Percentiles rank a stretch among this genome's conserved stretches.
Conservation (phyloP, 495 filamentous ascomycete species). For the Darksidea phi region DNA sequence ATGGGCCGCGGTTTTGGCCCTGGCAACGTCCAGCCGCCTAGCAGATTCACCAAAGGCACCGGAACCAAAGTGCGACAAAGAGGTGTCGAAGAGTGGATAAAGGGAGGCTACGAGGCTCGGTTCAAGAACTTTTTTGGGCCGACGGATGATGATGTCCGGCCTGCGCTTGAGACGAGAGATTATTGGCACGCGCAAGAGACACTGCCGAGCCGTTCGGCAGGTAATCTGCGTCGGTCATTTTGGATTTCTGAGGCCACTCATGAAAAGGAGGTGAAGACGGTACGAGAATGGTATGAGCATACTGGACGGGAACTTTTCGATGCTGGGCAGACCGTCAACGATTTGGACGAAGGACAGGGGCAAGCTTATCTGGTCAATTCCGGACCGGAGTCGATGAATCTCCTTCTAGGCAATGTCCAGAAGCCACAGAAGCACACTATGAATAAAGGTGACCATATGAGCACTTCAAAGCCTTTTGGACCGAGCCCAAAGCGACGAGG, state of each 20-base stretch:
- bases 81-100: slow-evolving; percentile 14
- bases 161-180: slow-evolving; percentile 50
- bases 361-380: slow-evolving; percentile 48
- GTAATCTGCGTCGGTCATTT: slow-evolving; percentile 45
- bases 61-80: slow-evolving; percentile 4
- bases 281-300: slow-evolving; percentile 42
- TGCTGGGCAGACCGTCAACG: slow-evolving; percentile 38
- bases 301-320: slow-evolving; percentile 38
- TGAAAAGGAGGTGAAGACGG: slow-evolving; percentile 47
- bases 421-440: slow-evolving; percentile 49
- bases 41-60: not conserved
- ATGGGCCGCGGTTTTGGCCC: not conserved
- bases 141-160: slow-evolving; percentile 46
- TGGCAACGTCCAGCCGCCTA: not conserved
- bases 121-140: slow-evolving; percentile 28
- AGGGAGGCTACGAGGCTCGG: slow-evolving; percentile 10
- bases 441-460: slow-evolving; percentile 44
- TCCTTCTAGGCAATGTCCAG: slow-evolving; percentile 55
- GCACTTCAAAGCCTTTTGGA: slow-evolving; percentile 51
- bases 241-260: slow-evolving; percentile 48
- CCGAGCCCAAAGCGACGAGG: slow-evolving; percentile 45
- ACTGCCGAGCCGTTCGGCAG: slow-evolving; percentile 49
- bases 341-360: slow-evolving; percentile 32
- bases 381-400: slow-evolving; percentile 42
- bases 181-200: slow-evolving; percentile 51